Evolutionary conservation across 225 moss, liverwort and hornwort genomes (phyloP), one percentile per base, ranked within the genome.

Genomic region (Physcomitrellopsis africana): DNA sequence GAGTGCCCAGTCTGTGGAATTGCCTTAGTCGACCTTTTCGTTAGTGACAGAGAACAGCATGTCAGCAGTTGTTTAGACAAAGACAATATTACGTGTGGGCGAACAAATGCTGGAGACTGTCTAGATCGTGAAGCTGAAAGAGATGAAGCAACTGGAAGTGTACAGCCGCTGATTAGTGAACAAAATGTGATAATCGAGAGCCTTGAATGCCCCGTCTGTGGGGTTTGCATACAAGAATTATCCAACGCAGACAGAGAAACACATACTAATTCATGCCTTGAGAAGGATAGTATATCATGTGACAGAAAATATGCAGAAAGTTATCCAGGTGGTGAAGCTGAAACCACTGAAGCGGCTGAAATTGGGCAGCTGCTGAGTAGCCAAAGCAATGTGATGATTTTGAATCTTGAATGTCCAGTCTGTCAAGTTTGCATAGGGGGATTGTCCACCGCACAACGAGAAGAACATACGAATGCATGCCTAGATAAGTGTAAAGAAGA

Each of bases 391-490:
- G 44, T 67, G 52, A 41, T 44, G 43, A 58, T 9, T 8, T 80
- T 54, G 43, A 17, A 49, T 57, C 77, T 87, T 69, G 9, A 48
- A 44, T 96, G 96, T 66, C 96, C 96, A 51, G 76, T 96, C 68
- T 96, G 96, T 81, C 92, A 87, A 62, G 68, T 79, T 55, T 67
- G 83, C 62, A 87, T 96, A 62, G 87, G 82, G 37, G 70, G 73
- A 43, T 75, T 92, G 70, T 78, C 89, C 24, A 73, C 73, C n/a
- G 71, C 79, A 64, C 76, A 84, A 79, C 92, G 92, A 81, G 83
- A 87, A 65, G 68, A 65, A 80, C 96, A 96, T 79, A 89, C 93
- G 16, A 93, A 96, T 76, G 69, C 63, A 70, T 96, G 96, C 75
- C 65, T 96, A 78, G 91, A 92, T 80, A 84, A 85, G 37, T 45